A percentile compares a stretch with the other conserved stretches of the same genome.
These are phyloP conservation scores for Chrysochromulina parva DNA, from an alignment of 78 protist genomes.

Conservation along the genomic window DNA sequence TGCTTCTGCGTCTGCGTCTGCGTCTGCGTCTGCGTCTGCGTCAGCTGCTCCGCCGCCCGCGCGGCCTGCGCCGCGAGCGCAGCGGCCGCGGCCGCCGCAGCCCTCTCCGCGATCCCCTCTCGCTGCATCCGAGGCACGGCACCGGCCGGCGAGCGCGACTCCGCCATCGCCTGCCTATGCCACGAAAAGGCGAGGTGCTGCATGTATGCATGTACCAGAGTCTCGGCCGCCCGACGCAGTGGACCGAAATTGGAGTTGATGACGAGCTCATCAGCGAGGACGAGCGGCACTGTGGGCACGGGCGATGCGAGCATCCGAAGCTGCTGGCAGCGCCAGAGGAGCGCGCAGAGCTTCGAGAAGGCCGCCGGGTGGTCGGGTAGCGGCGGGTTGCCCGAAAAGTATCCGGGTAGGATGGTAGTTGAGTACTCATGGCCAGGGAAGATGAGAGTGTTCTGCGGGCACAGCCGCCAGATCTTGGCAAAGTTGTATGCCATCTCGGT, in stretches of 20 bases:
- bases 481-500: neutral
- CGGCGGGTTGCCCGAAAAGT: neutral
- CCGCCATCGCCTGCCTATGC: too few species aligned
- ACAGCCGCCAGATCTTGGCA: neutral
- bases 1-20: too few species aligned
- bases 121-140: too few species aligned
- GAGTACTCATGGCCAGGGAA: slow-evolving; percentile 26
- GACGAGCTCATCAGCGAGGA: neutral
- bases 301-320: neutral
- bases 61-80: too few species aligned
- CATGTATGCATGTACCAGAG: too few species aligned
- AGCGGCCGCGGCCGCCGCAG: too few species aligned
- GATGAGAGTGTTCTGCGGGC: neutral
- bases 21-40: too few species aligned
- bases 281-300: neutral
- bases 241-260: neutral
- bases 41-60: too few species aligned
- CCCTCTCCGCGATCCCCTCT: too few species aligned
- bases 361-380: neutral
- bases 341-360: neutral
- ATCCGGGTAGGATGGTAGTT: neutral
- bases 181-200: too few species aligned
- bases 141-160: too few species aligned
- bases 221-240: too few species aligned
- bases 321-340: neutral